phyloP scores from a whole-genome alignment of 805 yeast species.

The Brettanomyces naardenensis region DNA sequence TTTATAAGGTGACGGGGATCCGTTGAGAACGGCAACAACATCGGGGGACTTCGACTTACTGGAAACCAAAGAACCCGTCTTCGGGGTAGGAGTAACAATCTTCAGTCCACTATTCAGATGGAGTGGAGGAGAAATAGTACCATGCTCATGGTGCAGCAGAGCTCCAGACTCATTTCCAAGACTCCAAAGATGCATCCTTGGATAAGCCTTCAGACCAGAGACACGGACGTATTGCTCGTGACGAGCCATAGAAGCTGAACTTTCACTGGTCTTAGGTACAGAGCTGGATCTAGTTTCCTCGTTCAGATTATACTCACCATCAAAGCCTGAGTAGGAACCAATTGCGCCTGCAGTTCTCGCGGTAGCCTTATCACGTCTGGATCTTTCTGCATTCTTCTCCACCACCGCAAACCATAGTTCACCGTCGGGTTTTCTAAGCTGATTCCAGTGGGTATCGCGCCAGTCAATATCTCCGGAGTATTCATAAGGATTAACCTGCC shows the following conservation, averaged over 20 bases:
- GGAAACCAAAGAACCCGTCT: too few relatives aligned
- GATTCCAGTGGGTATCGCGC: conserved; percentile 50
- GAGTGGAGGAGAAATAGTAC: too few relatives aligned
- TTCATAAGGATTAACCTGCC: conserved; percentile 64
- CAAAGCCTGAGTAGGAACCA: neutral
- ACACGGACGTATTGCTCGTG: conserved; percentile 15
- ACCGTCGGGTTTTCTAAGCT: conserved; percentile 37
- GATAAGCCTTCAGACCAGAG: neutral
- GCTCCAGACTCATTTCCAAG: neutral
- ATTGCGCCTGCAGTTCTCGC: neutral
- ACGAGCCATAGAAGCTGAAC: conserved; percentile 20
- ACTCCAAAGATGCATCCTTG: neutral
- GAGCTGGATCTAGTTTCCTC: too few relatives aligned
- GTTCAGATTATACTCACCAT: too few relatives aligned
- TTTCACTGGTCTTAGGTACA: conserved; percentile 13
- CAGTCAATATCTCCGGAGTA: conserved; percentile 48
- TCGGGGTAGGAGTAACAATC: too few relatives aligned
- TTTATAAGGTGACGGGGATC: too few relatives aligned
- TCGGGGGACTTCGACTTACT: too few relatives aligned
- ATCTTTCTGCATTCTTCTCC: too few relatives aligned
- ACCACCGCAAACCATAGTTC: conserved; percentile 47
- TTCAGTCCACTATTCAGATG: too few relatives aligned
- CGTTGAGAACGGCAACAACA: too few relatives aligned
- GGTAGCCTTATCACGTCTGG: too few relatives aligned
- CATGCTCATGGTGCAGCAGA: too few relatives aligned